Evolutionary conservation across 1,284 basidiomycete species (phyloP), one percentile per base, ranked within the genome.

Genomic region (Fomes fomentarius): DNA sequence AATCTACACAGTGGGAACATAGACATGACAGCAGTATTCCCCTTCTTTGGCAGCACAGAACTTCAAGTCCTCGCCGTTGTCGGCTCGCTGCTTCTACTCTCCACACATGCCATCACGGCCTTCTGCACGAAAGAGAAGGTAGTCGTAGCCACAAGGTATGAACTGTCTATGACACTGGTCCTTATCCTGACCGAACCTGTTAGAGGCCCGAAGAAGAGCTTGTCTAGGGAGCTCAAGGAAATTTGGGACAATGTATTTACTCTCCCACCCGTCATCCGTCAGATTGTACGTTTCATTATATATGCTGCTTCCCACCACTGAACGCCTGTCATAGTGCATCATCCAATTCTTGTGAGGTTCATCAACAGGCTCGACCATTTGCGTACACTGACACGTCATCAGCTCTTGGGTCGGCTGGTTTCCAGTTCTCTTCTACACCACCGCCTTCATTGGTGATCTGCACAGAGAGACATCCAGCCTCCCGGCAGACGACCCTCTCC

Each of bases 341-440:
- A 84, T 92, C 33, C 94, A 96, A 72, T 93, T 96, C 74, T 96
- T 95, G 92, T 94, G 68, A 62, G 88, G 76, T 4, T 2, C 47
- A 61, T 59, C 12, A 39, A 35, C 33, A 14, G n/a, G 31, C 21
- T 51, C 31, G 40, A 31, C 33, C n/a, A 45, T 2, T 37, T 12
- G n/a, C 47, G 61, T 24, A 66, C 43, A 4, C 33, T 44, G n/a
- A 54, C 8, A 15, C 41, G n/a, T 34, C 24, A 28, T 12, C 58
- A 92, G 90, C 58, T 81, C 87, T 3, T 93, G 84, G 82, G 77
- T 93, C 53, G 90, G 84, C 3, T 96, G 94, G 94, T 96, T 94
- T 64, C 94, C 94, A 0, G 76, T 94, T 25, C 76, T 96, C 2
- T 96, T 96, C 74, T 96, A 94, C 75, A 89, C 87, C 0, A 89